Evolutionary conservation across 2,329 filamentous ascomycete genomes (phyloP).

Genomic region (Aspergillus sp.): DNA sequence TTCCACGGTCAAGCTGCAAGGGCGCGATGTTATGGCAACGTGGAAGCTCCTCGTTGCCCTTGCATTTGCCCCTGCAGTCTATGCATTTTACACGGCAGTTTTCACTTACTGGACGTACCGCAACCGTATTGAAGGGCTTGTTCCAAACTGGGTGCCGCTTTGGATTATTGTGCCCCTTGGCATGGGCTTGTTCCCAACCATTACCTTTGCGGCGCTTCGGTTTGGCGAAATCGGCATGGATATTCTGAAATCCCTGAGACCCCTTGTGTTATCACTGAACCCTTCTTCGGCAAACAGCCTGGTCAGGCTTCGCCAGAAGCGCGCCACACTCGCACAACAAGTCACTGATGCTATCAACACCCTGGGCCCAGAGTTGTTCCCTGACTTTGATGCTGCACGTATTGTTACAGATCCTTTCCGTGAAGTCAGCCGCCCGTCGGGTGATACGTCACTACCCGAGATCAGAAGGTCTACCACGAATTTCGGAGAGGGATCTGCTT

Average conservation of each 20-base stretch:
- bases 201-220: conserved; percentile 88
- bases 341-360: conserved; percentile 93
- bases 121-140: conserved; percentile 76
- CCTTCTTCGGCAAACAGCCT: conserved; percentile 82
- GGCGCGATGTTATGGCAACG: conserved; percentile 83
- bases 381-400: conserved; percentile 81
- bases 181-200: conserved; percentile 74
- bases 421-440: conserved; percentile 15
- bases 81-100: conserved; percentile 72
- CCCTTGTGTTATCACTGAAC: conserved; percentile 77
- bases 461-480: conserved; percentile 21
- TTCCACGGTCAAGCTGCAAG: conserved; percentile 83
- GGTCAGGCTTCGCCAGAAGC: conserved; percentile 66
- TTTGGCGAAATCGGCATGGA: conserved; percentile 99
- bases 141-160: conserved; percentile 74
- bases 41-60: conserved; percentile 91
- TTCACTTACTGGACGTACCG: conserved; percentile 73
- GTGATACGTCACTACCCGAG: conserved; percentile 12
- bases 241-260: conserved; percentile 88
- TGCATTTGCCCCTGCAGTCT: conserved; percentile 74
- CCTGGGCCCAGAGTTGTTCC: conserved; percentile 90
- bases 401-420: conserved; percentile 56
- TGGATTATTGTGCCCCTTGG: conserved; percentile 72
- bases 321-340: conserved; percentile 70
- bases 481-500: conserved; percentile 17